Evolutionary conservation across 306 rosid species (phyloP), one percentile per base, ranked within the genome.

Genomic region (Vigna radiata): DNA sequence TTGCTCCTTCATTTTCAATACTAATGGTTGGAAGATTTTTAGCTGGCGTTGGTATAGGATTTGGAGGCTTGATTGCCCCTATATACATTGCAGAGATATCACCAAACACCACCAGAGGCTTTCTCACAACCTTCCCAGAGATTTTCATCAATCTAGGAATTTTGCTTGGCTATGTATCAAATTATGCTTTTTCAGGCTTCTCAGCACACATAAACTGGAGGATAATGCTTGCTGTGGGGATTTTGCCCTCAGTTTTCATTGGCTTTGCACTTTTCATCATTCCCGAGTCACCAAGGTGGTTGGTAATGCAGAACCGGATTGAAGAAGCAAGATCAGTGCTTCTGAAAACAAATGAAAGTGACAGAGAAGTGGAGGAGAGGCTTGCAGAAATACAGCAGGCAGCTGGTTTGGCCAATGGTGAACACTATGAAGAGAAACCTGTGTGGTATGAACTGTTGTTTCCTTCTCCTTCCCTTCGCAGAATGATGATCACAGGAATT

Each of bases 221-320:
- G 78, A 75, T 90, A 76, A 90, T 92, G 97, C 96, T 92, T 44
- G 97, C 84, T 16, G 97, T 90, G 65, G 97, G 96, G 68, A 88
- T 91, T 73, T 79, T 90, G 10, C 97, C 96, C 25, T 92, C 97
- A 1, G 68, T 92, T 8, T 88, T 92, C 83, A 88, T 88, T 19
- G 97, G 81, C 70, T 87, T 84, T 78, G 96, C 97, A 2, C 96
- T 92, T 68, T 88, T 90, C 67, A 25, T 90, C 48, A 90, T 92
- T 47, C 97, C 97, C 0, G 97, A 92, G 79, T 92, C 97, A 46
- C 97, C 97, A 8, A 87, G 97, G 83, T 90, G 97, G 97, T 49
- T 92, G 62, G 93, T 88, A 16, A 62, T 90, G 87, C 87, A 87
- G 73, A 86, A 86, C 79, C 82, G 93, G 18, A 19, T 90, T 14